Evolutionary conservation across 1,139 yeast genomes (phyloP).

Genomic region (Kluyveromyces marxianus): DNA sequence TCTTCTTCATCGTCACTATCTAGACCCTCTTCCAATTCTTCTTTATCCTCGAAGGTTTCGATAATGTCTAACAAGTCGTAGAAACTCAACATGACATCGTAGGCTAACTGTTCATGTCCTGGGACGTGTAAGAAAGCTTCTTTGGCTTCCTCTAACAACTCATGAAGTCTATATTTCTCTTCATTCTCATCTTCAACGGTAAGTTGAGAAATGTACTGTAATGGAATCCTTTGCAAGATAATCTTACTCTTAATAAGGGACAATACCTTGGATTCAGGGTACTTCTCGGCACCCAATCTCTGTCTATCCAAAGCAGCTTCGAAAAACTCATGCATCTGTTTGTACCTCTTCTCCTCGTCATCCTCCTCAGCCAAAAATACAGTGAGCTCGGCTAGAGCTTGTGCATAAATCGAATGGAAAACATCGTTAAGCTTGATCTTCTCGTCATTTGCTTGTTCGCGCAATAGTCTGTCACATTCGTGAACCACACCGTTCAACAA

Average conservation of each 20-base stretch:
- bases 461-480: conserved; percentile 77
- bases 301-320: conserved; percentile 67
- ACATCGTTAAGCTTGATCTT: conserved; percentile 40
- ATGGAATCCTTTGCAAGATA: conserved; percentile 48
- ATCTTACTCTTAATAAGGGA: conserved; percentile 51
- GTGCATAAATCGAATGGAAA: conserved; percentile 69
- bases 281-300: conserved; percentile 48
- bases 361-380: conserved; percentile 39
- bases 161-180: conserved; percentile 31
- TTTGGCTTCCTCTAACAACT: conserved; percentile 23
- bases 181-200: conserved; percentile 30
- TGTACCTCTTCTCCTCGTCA: conserved; percentile 21
- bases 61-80: conserved; percentile 62
- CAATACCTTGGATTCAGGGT: conserved; percentile 40
- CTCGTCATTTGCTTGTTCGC: conserved; percentile 36
- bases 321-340: conserved; percentile 47
- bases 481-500: conserved; percentile 81
- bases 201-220: conserved; percentile 48
- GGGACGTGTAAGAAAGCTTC: conserved; percentile 13
- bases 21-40: conserved; percentile 41
- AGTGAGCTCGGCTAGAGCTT: conserved; percentile 64
- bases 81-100: conserved; percentile 46
- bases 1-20: conserved; percentile 40
- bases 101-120: conserved; percentile 25
- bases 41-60: conserved; percentile 53